These are phyloP conservation scores for Lantana camara DNA, from an alignment of 257 asterid species.

Conservation along the genomic window DNA sequence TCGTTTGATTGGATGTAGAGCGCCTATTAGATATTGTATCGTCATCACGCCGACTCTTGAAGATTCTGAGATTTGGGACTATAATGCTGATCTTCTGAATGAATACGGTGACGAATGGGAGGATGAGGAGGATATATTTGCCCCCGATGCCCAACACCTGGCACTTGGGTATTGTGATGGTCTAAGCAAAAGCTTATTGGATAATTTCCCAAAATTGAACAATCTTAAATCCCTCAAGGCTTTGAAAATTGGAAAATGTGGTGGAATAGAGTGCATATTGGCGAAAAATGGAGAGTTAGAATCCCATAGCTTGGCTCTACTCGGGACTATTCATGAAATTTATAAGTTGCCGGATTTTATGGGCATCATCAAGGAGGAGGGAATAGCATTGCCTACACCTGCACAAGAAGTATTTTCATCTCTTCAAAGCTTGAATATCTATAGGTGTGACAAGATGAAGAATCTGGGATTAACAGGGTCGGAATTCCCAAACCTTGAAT, in stretches of 20 bases:
- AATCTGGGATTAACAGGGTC: no score
- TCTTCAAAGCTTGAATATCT: no score
- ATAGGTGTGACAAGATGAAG: no score
- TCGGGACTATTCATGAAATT: not conserved
- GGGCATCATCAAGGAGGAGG: not conserved
- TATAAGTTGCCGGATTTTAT: not conserved
- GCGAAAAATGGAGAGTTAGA: not conserved
- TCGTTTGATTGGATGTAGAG: not conserved
- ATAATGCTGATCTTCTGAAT: no score
- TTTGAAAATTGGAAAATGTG: not conserved
- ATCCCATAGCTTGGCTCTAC: no score
- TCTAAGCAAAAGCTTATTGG: no score
- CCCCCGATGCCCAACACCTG: slow-evolving; percentile 21
- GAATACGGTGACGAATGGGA: not conserved
- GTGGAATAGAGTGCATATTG: slow-evolving; percentile 15
- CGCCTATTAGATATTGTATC: not conserved
- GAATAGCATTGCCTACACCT: no score
- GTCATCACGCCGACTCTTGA: not conserved
- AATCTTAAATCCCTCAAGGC: no score
- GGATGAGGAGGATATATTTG: not conserved
- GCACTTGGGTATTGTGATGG: slow-evolving; percentile 1
- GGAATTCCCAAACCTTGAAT: no score
- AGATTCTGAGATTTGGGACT: not conserved
- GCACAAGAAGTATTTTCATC: no score
- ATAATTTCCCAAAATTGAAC: no score